Percentiles rank a stretch among this genome's conserved stretches.
These are phyloP conservation scores for Moringa oleifera DNA, from an alignment of 345 rosid genomes.

Conservation along the genomic window DNA sequence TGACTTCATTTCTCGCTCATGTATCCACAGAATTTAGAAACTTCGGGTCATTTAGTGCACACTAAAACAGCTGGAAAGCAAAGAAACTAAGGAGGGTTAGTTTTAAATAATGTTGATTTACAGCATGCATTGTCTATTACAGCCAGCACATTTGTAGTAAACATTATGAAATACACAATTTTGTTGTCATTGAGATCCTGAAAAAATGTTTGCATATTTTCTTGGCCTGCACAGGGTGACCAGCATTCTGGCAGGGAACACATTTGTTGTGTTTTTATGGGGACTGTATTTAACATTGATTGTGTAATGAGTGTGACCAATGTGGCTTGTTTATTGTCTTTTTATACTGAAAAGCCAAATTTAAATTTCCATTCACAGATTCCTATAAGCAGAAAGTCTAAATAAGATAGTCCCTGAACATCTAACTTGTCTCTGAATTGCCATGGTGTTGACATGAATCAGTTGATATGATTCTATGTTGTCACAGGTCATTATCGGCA, in stretches of 20 bases:
- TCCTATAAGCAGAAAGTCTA: not conserved
- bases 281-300: too few species aligned
- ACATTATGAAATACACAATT: too few species aligned
- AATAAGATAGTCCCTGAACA: not conserved
- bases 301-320: too few species aligned
- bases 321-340: not conserved
- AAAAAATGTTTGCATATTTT: too few species aligned
- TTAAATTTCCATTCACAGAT: too few species aligned
- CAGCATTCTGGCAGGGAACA: too few species aligned
- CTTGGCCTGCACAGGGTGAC: too few species aligned
- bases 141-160: too few species aligned
- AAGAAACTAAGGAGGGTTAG: not conserved
- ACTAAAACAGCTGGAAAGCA: not conserved
- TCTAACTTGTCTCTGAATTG: not conserved
- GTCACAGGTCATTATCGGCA: constrained; percentile 67
- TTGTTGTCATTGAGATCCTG: not conserved
- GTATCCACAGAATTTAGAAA: not conserved
- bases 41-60: not conserved
- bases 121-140: not conserved
- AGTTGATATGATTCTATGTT: constrained; percentile 1
- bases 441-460: not conserved
- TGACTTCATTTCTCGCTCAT: too few species aligned
- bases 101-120: not conserved
- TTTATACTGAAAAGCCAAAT: not conserved
- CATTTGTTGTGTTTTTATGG: too few species aligned